Evolutionary conservation across 257 asterid species (phyloP).

Genomic region (Capsicum rhomboideum): DNA sequence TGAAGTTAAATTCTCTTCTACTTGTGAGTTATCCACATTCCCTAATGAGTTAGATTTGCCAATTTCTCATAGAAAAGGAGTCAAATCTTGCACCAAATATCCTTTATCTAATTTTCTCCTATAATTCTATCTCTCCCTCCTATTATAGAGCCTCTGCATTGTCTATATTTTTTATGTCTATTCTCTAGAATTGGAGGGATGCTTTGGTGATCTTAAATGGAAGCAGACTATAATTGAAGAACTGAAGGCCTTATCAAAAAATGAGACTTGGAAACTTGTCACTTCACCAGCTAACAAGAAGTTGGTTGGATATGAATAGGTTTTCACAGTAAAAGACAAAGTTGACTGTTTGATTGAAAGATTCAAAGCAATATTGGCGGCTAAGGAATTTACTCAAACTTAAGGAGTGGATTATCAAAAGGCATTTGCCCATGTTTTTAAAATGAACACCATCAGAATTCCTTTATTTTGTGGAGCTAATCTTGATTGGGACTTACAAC

Average conservation of each 20-base stretch:
- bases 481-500: not conserved
- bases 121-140: not conserved
- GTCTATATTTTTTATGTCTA: not conserved
- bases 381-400: not conserved
- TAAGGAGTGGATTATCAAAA: not conserved
- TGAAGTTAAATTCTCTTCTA: not conserved
- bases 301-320: not conserved
- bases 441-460: not conserved
- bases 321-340: not conserved
- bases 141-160: not conserved
- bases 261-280: not conserved
- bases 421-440: not conserved
- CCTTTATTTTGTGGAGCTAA: not conserved
- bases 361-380: not conserved
- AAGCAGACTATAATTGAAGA: not conserved
- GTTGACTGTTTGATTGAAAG: not conserved
- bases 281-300: not conserved
- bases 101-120: not conserved
- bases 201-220: not conserved
- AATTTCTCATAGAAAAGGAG: not conserved
- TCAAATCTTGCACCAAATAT: not conserved
- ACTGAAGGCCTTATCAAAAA: not conserved
- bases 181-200: not conserved
- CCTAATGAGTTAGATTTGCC: not conserved
- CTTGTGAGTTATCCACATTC: not conserved